phyloP scores from a whole-genome alignment of 805 yeast genomes.

The Saturnispora ahearnii region DNA sequence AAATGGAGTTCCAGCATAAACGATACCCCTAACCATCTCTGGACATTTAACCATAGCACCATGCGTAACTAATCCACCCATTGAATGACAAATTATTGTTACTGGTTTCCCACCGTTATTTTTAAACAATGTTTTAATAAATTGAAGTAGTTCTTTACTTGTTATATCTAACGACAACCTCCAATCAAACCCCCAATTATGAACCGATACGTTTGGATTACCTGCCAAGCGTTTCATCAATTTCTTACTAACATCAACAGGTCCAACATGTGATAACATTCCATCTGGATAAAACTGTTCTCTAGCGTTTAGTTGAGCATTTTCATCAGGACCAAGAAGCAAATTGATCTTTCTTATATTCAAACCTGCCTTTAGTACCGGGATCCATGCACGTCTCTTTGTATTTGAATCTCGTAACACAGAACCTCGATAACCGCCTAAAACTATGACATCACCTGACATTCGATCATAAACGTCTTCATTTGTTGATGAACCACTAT shows the following conservation, averaged over 20 bases:
- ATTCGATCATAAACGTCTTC: constrained; percentile 38
- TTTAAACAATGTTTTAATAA: constrained; percentile 37
- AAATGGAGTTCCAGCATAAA: constrained; percentile 78
- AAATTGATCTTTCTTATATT: constrained; percentile 63
- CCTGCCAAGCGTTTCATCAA: constrained; percentile 44
- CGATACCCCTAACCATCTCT: constrained; percentile 56
- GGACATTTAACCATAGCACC: constrained; percentile 66
- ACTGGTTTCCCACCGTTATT: constrained; percentile 46
- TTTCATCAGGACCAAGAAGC: constrained; percentile 59
- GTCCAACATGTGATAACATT: constrained; percentile 74
- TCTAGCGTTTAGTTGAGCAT: constrained; percentile 54
- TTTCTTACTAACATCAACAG: constrained; percentile 66
- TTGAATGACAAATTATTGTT: constrained; percentile 77
- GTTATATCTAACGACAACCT: constrained; percentile 57
- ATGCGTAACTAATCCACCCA: constrained; percentile 89
- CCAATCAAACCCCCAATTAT: constrained; percentile 93
- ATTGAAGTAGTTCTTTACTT: constrained; percentile 42
- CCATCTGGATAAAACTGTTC: constrained; percentile 60
- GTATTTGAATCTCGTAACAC: constrained; percentile 59
- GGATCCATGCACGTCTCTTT: constrained; percentile 71
- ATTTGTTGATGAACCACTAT: neutral
- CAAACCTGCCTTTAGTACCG: constrained; percentile 70
- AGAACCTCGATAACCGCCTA: constrained; percentile 89
- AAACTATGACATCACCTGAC: constrained; percentile 68
- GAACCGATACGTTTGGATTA: constrained; percentile 53